A percentile compares a stretch with the other conserved stretches of the same genome.
Evolutionary conservation across 306 rosid species (phyloP).

Genomic region (Casuarina equisetifolia): DNA sequence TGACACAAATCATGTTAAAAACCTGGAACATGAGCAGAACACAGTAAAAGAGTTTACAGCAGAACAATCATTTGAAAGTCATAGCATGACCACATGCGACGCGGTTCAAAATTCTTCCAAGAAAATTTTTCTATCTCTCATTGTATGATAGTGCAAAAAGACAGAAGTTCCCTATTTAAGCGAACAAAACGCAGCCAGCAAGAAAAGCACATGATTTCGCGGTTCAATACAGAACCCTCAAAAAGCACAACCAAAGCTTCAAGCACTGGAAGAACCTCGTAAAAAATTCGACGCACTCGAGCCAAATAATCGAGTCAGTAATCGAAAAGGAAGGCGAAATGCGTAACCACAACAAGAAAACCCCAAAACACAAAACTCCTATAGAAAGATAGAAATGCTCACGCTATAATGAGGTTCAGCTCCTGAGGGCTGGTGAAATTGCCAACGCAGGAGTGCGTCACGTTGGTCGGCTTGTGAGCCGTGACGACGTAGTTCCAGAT

Average conservation of each 20-base stretch:
- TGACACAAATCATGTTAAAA: neutral
- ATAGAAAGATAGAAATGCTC: neutral
- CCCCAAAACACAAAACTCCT: neutral
- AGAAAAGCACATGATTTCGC: too few species aligned
- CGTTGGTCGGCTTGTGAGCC: constrained; percentile 97
- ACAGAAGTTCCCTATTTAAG: too few species aligned
- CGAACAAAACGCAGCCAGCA: too few species aligned
- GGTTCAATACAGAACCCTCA: too few species aligned
- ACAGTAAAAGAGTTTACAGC: too few species aligned
- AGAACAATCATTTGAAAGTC: too few species aligned
- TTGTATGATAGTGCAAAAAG: too few species aligned
- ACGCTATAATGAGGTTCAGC: constrained; percentile 95
- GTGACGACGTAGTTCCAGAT: constrained; percentile 97
- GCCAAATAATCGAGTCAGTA: neutral
- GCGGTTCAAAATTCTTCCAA: too few species aligned
- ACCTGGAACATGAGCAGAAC: neutral
- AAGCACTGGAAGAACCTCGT: neutral
- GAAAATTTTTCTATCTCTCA: too few species aligned
- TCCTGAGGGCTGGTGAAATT: constrained; percentile 94
- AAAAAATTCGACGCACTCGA: neutral
- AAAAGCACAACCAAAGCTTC: neutral
- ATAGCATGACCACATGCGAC: too few species aligned
- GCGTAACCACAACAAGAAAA: constrained; percentile 17
- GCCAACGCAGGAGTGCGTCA: constrained; percentile 95
- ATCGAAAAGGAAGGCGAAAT: constrained; percentile 9